Percentiles rank a stretch among this genome's conserved stretches.
Conservation (phyloP, 495 filamentous ascomycete species). For the Talaromyces liani region DNA sequence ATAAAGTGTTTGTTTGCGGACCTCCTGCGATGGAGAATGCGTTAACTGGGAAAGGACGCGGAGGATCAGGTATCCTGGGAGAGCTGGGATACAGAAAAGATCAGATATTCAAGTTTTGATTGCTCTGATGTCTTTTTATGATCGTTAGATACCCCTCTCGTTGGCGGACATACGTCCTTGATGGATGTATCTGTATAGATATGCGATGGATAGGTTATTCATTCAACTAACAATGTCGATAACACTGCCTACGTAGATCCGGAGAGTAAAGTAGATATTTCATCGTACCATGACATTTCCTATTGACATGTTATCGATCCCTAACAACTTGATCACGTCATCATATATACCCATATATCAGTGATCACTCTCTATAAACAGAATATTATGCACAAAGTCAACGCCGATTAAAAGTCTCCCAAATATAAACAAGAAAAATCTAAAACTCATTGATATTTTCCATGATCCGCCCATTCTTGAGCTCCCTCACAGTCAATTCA, state of each 20-base stretch:
- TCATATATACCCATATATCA: not conserved
- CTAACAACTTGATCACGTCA: not conserved
- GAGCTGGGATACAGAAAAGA: slow-evolving; percentile 46
- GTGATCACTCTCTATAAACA: not conserved
- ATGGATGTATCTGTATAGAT: not conserved
- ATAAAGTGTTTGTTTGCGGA: slow-evolving; percentile 61
- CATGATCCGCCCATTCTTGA: not conserved
- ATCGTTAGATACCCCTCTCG: not conserved
- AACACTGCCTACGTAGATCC: not conserved
- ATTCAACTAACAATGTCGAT: not conserved
- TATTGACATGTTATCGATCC: not conserved
- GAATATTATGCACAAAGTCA: not conserved
- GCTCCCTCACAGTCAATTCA: not conserved
- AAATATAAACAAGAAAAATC: not conserved
- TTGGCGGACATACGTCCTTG: not conserved
- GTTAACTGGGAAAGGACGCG: slow-evolving; percentile 32
- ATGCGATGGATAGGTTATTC: not conserved
- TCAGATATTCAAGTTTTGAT: slow-evolving; percentile 47
- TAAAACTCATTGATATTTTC: not conserved
- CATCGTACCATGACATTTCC: not conserved
- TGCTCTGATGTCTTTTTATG: not conserved
- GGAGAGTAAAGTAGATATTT: not conserved
- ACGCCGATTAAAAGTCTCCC: not conserved
- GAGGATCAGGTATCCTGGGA: slow-evolving; percentile 33
- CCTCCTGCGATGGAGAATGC: slow-evolving; percentile 55